These are phyloP conservation scores for Amaranthus hypochondriacus DNA, from an alignment of 148 eudicot genomes.

Conservation along the genomic window DNA sequence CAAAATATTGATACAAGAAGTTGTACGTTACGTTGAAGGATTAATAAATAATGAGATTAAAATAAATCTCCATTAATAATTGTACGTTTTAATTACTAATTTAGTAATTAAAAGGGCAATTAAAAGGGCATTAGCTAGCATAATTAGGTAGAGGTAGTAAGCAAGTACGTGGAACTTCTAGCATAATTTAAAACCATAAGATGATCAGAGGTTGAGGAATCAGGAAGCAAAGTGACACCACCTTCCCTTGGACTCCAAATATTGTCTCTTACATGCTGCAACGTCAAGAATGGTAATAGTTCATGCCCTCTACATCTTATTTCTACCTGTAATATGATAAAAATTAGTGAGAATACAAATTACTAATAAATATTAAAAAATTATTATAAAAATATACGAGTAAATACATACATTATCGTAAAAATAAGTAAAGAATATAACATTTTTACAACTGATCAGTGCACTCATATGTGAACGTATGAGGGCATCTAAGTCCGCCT, in stretches of 20 bases:
- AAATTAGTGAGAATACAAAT: too few relatives aligned
- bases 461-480: too few relatives aligned
- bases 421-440: too few relatives aligned
- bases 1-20: conserved; percentile 2
- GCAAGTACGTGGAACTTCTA: conserved; percentile 18
- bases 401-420: too few relatives aligned
- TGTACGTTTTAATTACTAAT: neutral
- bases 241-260: conserved; percentile 48
- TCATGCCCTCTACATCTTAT: conserved; percentile 70
- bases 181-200: conserved; percentile 61
- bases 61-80: conserved; percentile 12
- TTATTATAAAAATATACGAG: too few relatives aligned
- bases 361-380: too few relatives aligned
- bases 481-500: too few relatives aligned
- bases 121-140: neutral
- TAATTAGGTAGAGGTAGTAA: conserved; percentile 8
- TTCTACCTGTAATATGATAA: conserved; percentile 44
- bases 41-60: neutral
- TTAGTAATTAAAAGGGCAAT: neutral
- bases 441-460: too few relatives aligned
- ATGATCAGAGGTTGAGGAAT: conserved; percentile 44
- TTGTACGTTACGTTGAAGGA: conserved; percentile 1
- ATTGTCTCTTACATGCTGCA: conserved; percentile 68
- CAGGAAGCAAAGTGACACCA: conserved; percentile 26
- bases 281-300: conserved; percentile 50